Percentiles rank a stretch among this genome's conserved stretches.
These are phyloP conservation scores for Cryptosporidium viatorum DNA, from an alignment of 169 alveolate species.

Conservation along the genomic window DNA sequence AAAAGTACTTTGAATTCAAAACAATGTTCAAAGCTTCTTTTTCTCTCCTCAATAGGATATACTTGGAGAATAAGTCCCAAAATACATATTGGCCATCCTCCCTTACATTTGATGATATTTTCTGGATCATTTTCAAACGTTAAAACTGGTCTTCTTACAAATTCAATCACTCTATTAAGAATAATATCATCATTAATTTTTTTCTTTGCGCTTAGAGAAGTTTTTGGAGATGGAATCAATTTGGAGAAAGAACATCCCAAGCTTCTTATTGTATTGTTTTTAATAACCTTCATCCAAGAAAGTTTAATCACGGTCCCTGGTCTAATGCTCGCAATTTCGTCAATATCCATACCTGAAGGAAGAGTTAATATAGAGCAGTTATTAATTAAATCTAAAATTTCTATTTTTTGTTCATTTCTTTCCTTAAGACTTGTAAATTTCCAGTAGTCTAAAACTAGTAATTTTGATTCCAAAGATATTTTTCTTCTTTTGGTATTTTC, in stretches of 20 bases:
- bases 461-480: conserved; percentile 27
- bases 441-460: conserved; percentile 63
- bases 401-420: not conserved
- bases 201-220: conserved; percentile 24
- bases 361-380: conserved; percentile 46
- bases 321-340: conserved; percentile 45
- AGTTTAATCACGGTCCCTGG: conserved; percentile 50
- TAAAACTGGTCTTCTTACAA: conserved; percentile 27
- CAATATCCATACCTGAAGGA: conserved; percentile 56
- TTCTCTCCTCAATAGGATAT: conserved; percentile 65
- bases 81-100: conserved; percentile 63
- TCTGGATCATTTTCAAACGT: conserved; percentile 8
- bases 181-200: not conserved
- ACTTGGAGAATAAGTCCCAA: conserved; percentile 38
- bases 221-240: conserved; percentile 44
- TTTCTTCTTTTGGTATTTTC: conserved; percentile 9
- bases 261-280: not conserved
- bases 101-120: conserved; percentile 4
- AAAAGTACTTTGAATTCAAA: conserved; percentile 54
- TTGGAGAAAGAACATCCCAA: conserved; percentile 6
- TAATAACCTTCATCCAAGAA: conserved; percentile 62
- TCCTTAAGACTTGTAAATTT: conserved; percentile 17
- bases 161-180: not conserved
- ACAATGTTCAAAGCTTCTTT: conserved; percentile 41
- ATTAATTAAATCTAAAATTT: conserved; percentile 5